Evolutionary conservation across 2,329 filamentous ascomycete species (phyloP), one percentile per base, ranked within the genome.

Genomic region (Claviceps pusilla): DNA sequence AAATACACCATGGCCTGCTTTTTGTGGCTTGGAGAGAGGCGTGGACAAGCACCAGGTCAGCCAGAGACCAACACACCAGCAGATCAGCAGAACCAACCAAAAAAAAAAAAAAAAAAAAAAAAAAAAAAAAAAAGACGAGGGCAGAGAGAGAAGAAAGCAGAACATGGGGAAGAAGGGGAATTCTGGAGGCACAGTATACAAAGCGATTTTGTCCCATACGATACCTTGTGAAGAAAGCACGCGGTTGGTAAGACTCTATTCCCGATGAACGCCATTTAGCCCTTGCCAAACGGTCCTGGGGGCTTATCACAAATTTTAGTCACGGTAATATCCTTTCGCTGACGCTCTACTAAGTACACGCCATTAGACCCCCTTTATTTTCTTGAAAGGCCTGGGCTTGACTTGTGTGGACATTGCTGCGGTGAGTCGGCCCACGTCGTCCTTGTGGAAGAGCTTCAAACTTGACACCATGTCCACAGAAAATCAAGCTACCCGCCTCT

Each of bases 401-500:
- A 41, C 37, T 41, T 41, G 14, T 5, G 12, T 41, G 37, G 37
- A 41, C 14, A 41, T 1, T 41, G 37, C 37, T 11, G 37, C 4
- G n/a, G 39, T 28, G 10, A 16, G 16, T 9, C 48, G 12, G 48
- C 39, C 33, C 33, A 14, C n/a, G 31, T 19, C 33, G 37, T 43
- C 39, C 39, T 7, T 42, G 39, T 24, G 52, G 24, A 10, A 47
- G 39, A 53, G 28, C 45, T 33, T 48, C 51, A 48, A 43, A 53
- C 43, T 39, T 49, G 37, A 16, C 37, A 16, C 14, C 7, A 7
- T 29, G 37, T n/a, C 39, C 47, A 50, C 46, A 39, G 7, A 51
- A 51, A 51, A 28, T 35, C 41, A n/a, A 54, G 43, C 53, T 51
- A 47, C 48, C 53, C 48, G 48, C 14, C 53, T 45, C n/a, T 19